A percentile compares a stretch with the other conserved stretches of the same genome.
These are phyloP conservation scores for Alternaria sp. DNA, from an alignment of 2,329 filamentous ascomycete species.

Conservation along the genomic window DNA sequence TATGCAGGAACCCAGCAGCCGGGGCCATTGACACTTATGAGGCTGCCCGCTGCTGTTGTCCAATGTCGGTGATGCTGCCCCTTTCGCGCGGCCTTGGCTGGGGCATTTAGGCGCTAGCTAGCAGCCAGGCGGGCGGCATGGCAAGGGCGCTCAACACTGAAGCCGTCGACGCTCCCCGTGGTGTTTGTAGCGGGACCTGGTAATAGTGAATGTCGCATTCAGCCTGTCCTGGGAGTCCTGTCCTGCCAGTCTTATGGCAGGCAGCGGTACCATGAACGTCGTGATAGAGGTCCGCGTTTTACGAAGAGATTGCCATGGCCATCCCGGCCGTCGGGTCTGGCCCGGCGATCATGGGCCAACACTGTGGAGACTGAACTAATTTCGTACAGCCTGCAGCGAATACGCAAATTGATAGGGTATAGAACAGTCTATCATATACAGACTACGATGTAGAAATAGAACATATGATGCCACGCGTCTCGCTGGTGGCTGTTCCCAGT, in stretches of 20 bases:
- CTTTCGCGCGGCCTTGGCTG: conserved; percentile 32
- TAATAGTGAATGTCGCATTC: neutral
- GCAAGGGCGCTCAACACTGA: neutral
- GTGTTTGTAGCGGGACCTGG: neutral
- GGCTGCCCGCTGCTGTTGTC: conserved; percentile 9
- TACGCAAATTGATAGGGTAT: conserved; percentile 11
- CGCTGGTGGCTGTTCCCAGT: conserved; percentile 9
- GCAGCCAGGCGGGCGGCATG: conserved; percentile 2
- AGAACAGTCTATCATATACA: conserved; percentile 2
- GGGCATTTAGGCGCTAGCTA: conserved; percentile 29
- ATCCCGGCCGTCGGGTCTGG: conserved; percentile 9
- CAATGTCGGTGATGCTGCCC: conserved; percentile 37
- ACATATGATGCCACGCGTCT: neutral
- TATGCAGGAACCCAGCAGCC: conserved; percentile 2
- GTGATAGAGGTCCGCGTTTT: neutral
- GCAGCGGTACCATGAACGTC: neutral
- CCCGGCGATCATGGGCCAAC: conserved; percentile 7
- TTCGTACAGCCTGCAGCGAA: neutral
- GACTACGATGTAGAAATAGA: neutral
- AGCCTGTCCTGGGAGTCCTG: neutral
- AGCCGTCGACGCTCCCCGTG: neutral
- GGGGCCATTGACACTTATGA: conserved; percentile 23
- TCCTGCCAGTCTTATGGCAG: neutral
- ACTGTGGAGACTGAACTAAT: conserved; percentile 8
- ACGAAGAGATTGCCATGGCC: conserved; percentile 6